Conservation (phyloP, 2,329 filamentous ascomycete species). For the Paraphoma sp. region DNA sequence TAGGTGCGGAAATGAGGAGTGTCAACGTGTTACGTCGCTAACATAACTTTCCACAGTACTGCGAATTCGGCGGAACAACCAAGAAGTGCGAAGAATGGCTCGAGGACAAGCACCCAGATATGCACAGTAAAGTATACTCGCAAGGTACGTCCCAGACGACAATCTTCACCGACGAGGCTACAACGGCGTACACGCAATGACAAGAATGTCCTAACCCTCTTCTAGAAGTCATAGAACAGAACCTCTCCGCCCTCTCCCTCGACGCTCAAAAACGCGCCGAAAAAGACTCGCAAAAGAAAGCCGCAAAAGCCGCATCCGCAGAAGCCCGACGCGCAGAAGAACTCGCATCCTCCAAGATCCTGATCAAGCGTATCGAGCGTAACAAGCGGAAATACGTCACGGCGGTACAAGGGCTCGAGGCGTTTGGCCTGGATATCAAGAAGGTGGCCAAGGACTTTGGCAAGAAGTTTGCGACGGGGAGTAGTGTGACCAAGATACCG, state of each 20-base stretch:
- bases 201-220: slow-evolving; percentile 3
- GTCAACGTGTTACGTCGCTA: slow-evolving; percentile 8
- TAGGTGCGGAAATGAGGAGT: slow-evolving; percentile 54
- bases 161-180: too few species aligned
- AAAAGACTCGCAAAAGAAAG: slow-evolving; percentile 96
- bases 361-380: slow-evolving; percentile 95
- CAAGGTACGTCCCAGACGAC: slow-evolving; percentile 64
- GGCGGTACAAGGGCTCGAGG: slow-evolving; percentile 86
- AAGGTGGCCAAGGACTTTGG: slow-evolving; percentile 96
- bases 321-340: slow-evolving; percentile 84
- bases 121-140: slow-evolving; percentile 86
- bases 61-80: slow-evolving; percentile 94
- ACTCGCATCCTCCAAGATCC: slow-evolving; percentile 80
- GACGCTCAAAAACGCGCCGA: slow-evolving; percentile 93
- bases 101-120: slow-evolving; percentile 70
- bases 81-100: slow-evolving; percentile 99
- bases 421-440: slow-evolving; percentile 90
- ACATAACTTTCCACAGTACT: slow-evolving; percentile 72
- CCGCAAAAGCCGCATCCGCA: slow-evolving; percentile 86
- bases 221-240: slow-evolving; percentile 73
- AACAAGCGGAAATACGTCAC: slow-evolving; percentile 99
- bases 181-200: background rate
- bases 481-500: slow-evolving; percentile 86
- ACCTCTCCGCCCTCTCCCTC: slow-evolving; percentile 83
- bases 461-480: slow-evolving; percentile 97